Percentiles rank a stretch among this genome's conserved stretches.
Evolutionary conservation across 2,329 filamentous ascomycete species (phyloP).

Genomic region (Diaporthe velutina): DNA sequence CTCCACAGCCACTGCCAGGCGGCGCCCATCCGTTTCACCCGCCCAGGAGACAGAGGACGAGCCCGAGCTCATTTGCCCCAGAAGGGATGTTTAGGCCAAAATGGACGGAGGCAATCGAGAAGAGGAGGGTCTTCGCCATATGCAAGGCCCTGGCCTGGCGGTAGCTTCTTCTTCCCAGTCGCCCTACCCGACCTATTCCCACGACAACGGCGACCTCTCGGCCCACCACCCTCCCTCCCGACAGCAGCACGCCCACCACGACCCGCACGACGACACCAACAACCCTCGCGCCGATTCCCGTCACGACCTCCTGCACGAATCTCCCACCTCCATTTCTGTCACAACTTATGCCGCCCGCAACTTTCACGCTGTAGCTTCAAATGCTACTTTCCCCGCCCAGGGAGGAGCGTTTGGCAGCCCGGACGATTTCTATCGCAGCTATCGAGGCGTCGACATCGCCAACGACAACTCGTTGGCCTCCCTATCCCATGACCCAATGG

Average conservation of each 20-base stretch:
- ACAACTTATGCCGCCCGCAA: conserved; percentile 54
- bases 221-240: conserved; percentile 41
- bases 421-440: conserved; percentile 69
- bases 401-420: conserved; percentile 59
- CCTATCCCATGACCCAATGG: conserved; percentile 51
- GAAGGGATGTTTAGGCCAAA: conserved; percentile 55
- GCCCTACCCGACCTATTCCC: conserved; percentile 45
- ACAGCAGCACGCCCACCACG: conserved; percentile 44
- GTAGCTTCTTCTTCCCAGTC: conserved; percentile 49
- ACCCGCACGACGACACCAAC: conserved; percentile 43
- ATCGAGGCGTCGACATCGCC: conserved; percentile 55
- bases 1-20: conserved; percentile 33
- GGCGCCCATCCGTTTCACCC: conserved; percentile 35
- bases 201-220: conserved; percentile 46
- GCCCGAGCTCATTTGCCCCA: conserved; percentile 34
- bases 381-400: conserved; percentile 47
- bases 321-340: conserved; percentile 45
- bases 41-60: conserved; percentile 29
- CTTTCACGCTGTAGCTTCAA: conserved; percentile 53
- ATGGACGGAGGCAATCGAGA: conserved; percentile 63
- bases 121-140: conserved; percentile 53
- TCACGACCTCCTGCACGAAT: conserved; percentile 24
- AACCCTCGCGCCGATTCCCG: conserved; percentile 36
- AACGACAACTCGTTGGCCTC: conserved; percentile 57
- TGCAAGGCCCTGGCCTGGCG: conserved; percentile 46